phyloP scores from a whole-genome alignment of 805 yeast species.

The Myxozyma vanderwaltii region DNA sequence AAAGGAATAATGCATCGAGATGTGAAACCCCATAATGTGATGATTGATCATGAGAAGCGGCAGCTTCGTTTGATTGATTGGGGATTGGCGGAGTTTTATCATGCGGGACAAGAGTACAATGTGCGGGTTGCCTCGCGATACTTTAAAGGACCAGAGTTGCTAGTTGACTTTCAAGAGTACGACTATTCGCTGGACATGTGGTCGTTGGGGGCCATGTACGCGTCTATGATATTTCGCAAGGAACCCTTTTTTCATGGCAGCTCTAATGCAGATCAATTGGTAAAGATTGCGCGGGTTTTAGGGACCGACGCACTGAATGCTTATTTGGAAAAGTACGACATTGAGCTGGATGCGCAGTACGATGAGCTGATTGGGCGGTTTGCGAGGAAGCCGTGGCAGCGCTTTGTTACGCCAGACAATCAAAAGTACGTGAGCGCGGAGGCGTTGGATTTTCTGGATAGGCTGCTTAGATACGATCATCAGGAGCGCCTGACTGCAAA shows the following conservation, averaged over 20 bases:
- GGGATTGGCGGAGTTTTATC: slow-evolving; percentile 95
- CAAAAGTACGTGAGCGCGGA: slow-evolving; percentile 67
- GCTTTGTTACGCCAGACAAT: slow-evolving; percentile 72
- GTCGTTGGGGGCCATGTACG: slow-evolving; percentile 93
- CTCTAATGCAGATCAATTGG: slow-evolving; percentile 86
- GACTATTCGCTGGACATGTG: slow-evolving; percentile 91
- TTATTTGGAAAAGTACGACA: slow-evolving; percentile 70
- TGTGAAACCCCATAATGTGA: slow-evolving; percentile 92
- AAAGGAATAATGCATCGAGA: slow-evolving; percentile 97
- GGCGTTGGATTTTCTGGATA: slow-evolving; percentile 78
- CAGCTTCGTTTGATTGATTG: slow-evolving; percentile 83
- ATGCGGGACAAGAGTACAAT: slow-evolving; percentile 83
- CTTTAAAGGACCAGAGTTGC: slow-evolving; percentile 89
- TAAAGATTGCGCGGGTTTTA: slow-evolving; percentile 82
- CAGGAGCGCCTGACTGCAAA: slow-evolving; percentile 83
- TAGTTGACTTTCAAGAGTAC: slow-evolving; percentile 82
- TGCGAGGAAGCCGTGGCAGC: slow-evolving; percentile 82
- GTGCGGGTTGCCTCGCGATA: slow-evolving; percentile 93
- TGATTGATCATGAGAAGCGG: slow-evolving; percentile 80
- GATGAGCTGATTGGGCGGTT: slow-evolving; percentile 71
- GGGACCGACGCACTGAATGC: slow-evolving; percentile 79
- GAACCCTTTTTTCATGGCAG: slow-evolving; percentile 94
- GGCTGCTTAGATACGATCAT: slow-evolving; percentile 81
- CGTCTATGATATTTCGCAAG: slow-evolving; percentile 83
- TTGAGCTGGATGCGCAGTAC: slow-evolving; percentile 72